phyloP scores from a whole-genome alignment of 345 rosid genomes.

The Populus deltoides region DNA sequence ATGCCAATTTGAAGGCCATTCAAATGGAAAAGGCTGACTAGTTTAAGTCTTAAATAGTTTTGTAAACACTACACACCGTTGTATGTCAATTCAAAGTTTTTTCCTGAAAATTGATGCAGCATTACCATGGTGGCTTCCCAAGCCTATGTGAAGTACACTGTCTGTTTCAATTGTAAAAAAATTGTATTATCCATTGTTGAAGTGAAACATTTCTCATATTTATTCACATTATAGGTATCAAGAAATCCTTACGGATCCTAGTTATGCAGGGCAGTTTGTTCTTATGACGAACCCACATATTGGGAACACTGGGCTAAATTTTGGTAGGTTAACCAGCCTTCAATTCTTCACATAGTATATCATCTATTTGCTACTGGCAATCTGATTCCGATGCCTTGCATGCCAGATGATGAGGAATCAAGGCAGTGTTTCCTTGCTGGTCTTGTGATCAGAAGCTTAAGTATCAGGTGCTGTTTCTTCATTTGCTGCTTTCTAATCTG shows the following conservation, averaged over 20 bases:
- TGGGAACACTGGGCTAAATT: conserved; percentile 95
- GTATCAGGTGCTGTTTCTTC: conserved; percentile 48
- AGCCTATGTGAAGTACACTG: not conserved
- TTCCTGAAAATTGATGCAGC: not conserved
- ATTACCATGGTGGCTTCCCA: not conserved
- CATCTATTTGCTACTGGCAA: not conserved
- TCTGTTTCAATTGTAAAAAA: not conserved
- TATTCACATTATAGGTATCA: conserved; percentile 65
- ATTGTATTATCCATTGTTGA: not conserved
- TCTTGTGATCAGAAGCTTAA: conserved; percentile 79
- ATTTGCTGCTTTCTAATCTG: not conserved
- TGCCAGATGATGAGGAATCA: conserved; percentile 89
- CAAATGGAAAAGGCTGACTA: not conserved
- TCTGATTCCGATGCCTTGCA: conserved; percentile 12
- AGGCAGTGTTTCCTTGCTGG: conserved; percentile 83
- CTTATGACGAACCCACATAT: conserved; percentile 97
- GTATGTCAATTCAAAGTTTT: not conserved
- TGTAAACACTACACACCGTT: not conserved
- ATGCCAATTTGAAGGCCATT: not conserved
- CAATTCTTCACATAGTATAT: not conserved
- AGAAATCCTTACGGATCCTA: conserved; percentile 96
- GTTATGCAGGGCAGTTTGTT: conserved; percentile 96
- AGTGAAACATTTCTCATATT: not conserved
- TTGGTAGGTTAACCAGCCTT: conserved; percentile 43
- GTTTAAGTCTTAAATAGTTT: not conserved